Evolutionary conservation across 345 rosid species (phyloP), one percentile per base, ranked within the genome.

Genomic region (Combretum micranthum): DNA sequence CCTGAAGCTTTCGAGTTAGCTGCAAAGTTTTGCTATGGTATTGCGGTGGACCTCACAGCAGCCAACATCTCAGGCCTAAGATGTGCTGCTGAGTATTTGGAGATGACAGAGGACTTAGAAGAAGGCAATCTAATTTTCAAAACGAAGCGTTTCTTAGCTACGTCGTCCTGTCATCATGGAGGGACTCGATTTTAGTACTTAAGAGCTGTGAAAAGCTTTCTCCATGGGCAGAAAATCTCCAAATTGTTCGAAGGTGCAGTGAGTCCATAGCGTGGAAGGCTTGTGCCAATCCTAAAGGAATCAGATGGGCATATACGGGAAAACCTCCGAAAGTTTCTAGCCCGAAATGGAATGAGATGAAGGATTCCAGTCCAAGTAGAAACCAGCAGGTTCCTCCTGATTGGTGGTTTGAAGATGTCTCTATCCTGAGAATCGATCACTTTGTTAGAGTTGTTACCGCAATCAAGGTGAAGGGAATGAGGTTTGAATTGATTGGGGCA

Each of bases 211-310:
- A 93, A 53, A 85, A 82, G 81, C 82, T 89, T 23, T 89, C 99
- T 0, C 97, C 97, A 0, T 89, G 99, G 99, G 95, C 94, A 5
- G 97, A 93, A 72, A 93, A 93, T 62, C 96, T 93, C 59, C 99
- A 93, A 70, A 93, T 93, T 50, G 94, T 87, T 32, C 64, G 99
- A 12, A 76, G 99, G 57, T 93, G 96, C 60, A 93, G 99, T 25
- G 99, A 93, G 72, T 93, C 99, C 2, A 86, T 93, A 21, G 99
- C 99, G 50, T 93, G 99, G 99, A 93, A 93, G 43, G 99, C 97
- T 50, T 86, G 97, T 66, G 94, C 97, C 53, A 93, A 89, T 62
- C 99, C 94, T 0, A 93, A 93, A 76, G 96, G 97, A 23, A 89
- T 93, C 23, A 77, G 86, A 59, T 89, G 99, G 99, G 82, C 90